Conservation (phyloP, 805 yeast species). For the Candida sakaeoensis region DNA sequence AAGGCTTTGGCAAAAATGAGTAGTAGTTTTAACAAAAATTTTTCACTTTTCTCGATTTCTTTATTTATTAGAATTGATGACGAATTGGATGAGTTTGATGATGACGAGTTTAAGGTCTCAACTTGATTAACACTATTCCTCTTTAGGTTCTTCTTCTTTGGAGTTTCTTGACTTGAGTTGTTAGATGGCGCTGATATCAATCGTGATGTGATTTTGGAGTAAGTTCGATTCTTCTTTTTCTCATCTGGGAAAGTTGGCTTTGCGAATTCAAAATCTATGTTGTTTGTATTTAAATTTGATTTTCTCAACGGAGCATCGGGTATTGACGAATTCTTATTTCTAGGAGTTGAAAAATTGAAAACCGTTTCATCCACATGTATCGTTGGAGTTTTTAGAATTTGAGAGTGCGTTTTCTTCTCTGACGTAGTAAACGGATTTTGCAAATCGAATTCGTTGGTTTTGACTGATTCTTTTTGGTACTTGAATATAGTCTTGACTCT, state of each 20-base stretch:
- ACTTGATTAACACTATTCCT: conserved; percentile 20
- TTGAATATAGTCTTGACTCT: conserved; percentile 55
- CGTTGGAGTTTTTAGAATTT: conserved; percentile 10
- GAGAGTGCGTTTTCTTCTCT: conserved; percentile 3
- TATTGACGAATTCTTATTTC: conserved; percentile 19
- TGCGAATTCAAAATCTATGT: conserved; percentile 22
- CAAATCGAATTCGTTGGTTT: conserved; percentile 3
- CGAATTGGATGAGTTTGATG: conserved; percentile 11
- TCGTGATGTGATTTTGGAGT: conserved; percentile 47
- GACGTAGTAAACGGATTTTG: conserved; percentile 26
- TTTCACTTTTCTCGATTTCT: conserved; percentile 33
- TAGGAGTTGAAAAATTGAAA: conserved; percentile 27
- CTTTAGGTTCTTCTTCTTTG: conserved; percentile 15
- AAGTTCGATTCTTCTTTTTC: conserved; percentile 30
- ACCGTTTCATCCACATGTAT: conserved; percentile 20
- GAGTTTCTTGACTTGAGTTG: conserved; percentile 2
- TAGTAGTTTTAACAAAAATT: conserved; percentile 46
- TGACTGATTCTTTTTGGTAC: conserved; percentile 7
- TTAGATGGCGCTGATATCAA: conserved; percentile 39
- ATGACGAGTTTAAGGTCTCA: conserved; percentile 6
- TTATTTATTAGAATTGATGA: conserved; percentile 13
- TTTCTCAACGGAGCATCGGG: conserved; percentile 40
- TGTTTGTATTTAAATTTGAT: conserved; percentile 18
- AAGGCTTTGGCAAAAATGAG: conserved; percentile 56
- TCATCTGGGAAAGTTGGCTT: conserved; percentile 26